A percentile compares a stretch with the other conserved stretches of the same genome.
phyloP scores from a whole-genome alignment of 306 rosid genomes.

The Prunus salicina region DNA sequence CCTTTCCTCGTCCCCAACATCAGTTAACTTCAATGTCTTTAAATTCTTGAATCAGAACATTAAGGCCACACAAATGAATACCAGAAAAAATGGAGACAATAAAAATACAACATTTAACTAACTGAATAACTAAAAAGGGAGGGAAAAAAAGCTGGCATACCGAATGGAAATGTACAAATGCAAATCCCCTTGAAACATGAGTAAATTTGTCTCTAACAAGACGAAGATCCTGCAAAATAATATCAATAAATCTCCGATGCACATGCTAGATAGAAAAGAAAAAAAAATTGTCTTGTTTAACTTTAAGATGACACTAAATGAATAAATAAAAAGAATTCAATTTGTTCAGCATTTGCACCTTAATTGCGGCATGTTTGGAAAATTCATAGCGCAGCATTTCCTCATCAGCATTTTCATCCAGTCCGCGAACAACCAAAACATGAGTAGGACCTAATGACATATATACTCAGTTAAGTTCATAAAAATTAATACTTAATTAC shows the following conservation, averaged over 20 bases:
- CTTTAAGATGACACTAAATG: background rate
- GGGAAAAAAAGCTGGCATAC: slow-evolving; percentile 38
- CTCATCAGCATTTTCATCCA: slow-evolving; percentile 98
- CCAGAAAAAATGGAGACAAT: background rate
- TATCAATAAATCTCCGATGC: background rate
- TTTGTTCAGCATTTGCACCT: slow-evolving; percentile 44
- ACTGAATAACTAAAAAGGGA: background rate
- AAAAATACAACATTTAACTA: background rate
- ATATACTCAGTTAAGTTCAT: slow-evolving; percentile 17
- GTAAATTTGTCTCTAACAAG: slow-evolving; percentile 97
- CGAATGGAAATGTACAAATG: slow-evolving; percentile 95
- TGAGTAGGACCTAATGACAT: slow-evolving; percentile 82
- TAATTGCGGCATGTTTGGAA: slow-evolving; percentile 95
- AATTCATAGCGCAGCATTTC: slow-evolving; percentile 98
- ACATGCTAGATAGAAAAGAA: background rate
- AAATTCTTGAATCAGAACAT: background rate
- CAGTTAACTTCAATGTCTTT: background rate
- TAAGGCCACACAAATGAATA: background rate
- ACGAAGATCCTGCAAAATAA: slow-evolving; percentile 84
- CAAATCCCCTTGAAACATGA: slow-evolving; percentile 97
- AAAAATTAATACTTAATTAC: background rate
- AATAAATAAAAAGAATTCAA: background rate
- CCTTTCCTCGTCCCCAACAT: background rate
- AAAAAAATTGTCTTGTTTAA: background rate
- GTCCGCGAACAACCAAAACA: slow-evolving; percentile 98